Evolutionary conservation across 106 monocot species (phyloP).

Genomic region (Apostasia ramifera): DNA sequence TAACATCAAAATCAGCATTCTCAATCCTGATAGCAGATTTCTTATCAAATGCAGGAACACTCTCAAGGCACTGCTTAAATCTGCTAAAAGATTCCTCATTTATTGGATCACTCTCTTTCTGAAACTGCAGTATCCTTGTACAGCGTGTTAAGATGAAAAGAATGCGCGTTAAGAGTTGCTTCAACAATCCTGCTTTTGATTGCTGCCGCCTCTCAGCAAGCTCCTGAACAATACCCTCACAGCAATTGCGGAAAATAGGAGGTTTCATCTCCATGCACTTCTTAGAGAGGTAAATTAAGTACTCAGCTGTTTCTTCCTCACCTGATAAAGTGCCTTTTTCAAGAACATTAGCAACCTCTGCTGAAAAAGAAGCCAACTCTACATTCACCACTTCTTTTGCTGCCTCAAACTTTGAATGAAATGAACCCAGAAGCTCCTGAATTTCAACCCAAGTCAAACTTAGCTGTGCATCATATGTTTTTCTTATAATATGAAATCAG

Average conservation of each 20-base stretch:
- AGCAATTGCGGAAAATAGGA: constrained; percentile 39
- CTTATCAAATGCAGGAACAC: constrained; percentile 50
- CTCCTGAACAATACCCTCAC: constrained; percentile 54
- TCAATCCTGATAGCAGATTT: constrained; percentile 21
- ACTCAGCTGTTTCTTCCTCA: constrained; percentile 17
- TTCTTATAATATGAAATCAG: background rate
- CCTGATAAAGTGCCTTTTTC: constrained; percentile 27
- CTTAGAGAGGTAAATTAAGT: constrained; percentile 39
- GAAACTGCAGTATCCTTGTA: constrained; percentile 57
- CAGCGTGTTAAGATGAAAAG: constrained; percentile 65
- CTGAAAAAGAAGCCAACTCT: constrained; percentile 39
- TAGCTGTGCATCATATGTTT: background rate
- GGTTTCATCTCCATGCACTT: constrained; percentile 45
- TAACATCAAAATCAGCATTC: constrained; percentile 1
- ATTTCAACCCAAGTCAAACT: constrained; percentile 10
- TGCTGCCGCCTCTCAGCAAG: constrained; percentile 42
- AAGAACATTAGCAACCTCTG: constrained; percentile 35
- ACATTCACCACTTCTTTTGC: constrained; percentile 48
- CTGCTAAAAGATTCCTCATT: constrained; percentile 43
- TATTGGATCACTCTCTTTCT: constrained; percentile 43
- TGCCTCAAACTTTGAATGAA: constrained; percentile 49
- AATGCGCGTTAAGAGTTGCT: constrained; percentile 48
- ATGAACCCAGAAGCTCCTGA: constrained; percentile 54
- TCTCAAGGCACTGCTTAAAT: constrained; percentile 59
- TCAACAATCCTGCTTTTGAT: constrained; percentile 19